A percentile compares a stretch with the other conserved stretches of the same genome.
These are phyloP conservation scores for Tilletia setariae DNA, from an alignment of 1,284 basidiomycete species.

Conservation along the genomic window DNA sequence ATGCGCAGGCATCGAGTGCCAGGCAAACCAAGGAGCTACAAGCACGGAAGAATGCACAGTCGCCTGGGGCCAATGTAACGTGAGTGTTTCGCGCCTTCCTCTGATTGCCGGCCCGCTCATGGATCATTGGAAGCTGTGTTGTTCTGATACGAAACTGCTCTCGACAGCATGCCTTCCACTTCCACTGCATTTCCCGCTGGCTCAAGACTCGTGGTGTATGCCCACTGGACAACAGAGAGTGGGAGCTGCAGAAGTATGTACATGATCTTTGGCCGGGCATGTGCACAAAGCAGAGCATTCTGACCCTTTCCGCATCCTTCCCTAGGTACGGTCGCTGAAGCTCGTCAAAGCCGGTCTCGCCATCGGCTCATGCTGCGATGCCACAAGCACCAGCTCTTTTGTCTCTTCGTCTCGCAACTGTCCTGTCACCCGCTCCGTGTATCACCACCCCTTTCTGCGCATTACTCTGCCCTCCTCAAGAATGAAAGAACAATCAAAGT, in stretches of 20 bases:
- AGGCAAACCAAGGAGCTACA: slow-evolving; percentile 95
- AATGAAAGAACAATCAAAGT: too few species aligned
- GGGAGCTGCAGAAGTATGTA: slow-evolving; percentile 85
- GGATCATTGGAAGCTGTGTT: background rate
- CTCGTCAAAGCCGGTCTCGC: too few species aligned
- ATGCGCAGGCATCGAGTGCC: slow-evolving; percentile 89
- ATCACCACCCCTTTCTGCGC: too few species aligned
- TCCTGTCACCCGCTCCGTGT: too few species aligned
- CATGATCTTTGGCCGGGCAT: too few species aligned
- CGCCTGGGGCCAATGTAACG: slow-evolving; percentile 99
- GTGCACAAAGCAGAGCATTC: too few species aligned
- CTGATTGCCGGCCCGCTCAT: background rate
- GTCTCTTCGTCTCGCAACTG: too few species aligned
- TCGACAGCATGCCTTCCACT: slow-evolving; percentile 93
- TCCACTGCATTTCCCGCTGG: slow-evolving; percentile 99
- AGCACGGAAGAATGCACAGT: slow-evolving; percentile 97
- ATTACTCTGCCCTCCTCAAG: too few species aligned
- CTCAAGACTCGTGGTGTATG: slow-evolving; percentile 98
- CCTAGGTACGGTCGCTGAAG: too few species aligned
- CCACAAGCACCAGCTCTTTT: too few species aligned
- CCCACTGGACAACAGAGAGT: slow-evolving; percentile 84
- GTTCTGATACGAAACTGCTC: background rate
- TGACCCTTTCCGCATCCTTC: too few species aligned
- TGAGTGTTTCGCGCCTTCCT: slow-evolving; percentile 57
- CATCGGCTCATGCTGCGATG: too few species aligned